Percentiles rank a stretch among this genome's conserved stretches.
Conservation (phyloP, 768 basidiomycete genomes). For the Suillus subalutaceus region DNA sequence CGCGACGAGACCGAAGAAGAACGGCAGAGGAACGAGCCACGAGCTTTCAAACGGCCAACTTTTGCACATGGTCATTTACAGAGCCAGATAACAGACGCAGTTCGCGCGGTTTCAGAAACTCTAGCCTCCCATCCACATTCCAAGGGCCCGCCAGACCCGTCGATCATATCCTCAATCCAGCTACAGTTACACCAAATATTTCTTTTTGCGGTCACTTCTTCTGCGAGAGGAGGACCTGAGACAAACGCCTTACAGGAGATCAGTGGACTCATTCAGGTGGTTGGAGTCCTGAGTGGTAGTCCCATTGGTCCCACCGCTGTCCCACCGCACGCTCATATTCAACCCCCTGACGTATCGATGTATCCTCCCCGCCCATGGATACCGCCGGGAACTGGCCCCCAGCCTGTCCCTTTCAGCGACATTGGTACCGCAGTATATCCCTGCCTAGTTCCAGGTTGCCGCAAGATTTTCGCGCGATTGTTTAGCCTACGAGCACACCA, state of each 20-base stretch:
- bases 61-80: slow-evolving; percentile 51
- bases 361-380: slow-evolving; percentile 36
- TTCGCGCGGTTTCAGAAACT: slow-evolving; percentile 55
- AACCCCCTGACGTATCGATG: slow-evolving; percentile 33
- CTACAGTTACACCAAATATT: slow-evolving; percentile 76
- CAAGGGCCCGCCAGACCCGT: slow-evolving; percentile 51
- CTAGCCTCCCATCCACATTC: slow-evolving; percentile 41
- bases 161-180: slow-evolving; percentile 71
- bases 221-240: slow-evolving; percentile 51
- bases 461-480: slow-evolving; percentile 69
- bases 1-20: slow-evolving; percentile 53
- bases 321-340: slow-evolving; percentile 31
- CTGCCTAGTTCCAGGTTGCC: slow-evolving; percentile 66
- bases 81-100: slow-evolving; percentile 60
- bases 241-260: slow-evolving; percentile 72
- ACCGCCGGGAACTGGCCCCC: slow-evolving; percentile 24
- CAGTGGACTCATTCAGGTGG: slow-evolving; percentile 79
- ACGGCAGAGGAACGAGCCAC: slow-evolving; percentile 29
- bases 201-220: slow-evolving; percentile 76
- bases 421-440: slow-evolving; percentile 82
- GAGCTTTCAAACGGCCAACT: slow-evolving; percentile 48
- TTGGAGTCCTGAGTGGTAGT: slow-evolving; percentile 78
- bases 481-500: slow-evolving; percentile 75
- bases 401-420: slow-evolving; percentile 40
- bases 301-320: slow-evolving; percentile 56